A percentile compares a stretch with the other conserved stretches of the same genome.
phyloP scores from a whole-genome alignment of 805 yeast species.

The Komagataella kurtzmanii region DNA sequence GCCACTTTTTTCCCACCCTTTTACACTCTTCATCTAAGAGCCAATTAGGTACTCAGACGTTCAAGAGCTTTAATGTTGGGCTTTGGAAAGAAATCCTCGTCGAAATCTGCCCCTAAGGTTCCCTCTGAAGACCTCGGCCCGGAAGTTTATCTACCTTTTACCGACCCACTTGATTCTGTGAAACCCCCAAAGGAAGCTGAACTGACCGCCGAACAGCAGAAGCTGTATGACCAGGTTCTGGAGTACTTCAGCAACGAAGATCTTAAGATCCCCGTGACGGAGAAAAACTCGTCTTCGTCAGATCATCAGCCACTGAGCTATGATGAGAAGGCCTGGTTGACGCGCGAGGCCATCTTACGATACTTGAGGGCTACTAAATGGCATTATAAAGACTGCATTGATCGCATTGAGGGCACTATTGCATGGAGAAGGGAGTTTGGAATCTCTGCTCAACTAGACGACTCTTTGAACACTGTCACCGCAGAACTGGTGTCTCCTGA shows the following conservation, averaged over 20 bases:
- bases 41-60: neutral
- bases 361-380: conserved; percentile 92
- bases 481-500: conserved; percentile 47
- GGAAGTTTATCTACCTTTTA: conserved; percentile 32
- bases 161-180: conserved; percentile 33
- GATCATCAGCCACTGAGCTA: conserved; percentile 22
- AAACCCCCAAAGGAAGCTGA: conserved; percentile 30
- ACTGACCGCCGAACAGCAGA: conserved; percentile 40
- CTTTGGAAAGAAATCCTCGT: neutral
- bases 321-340: conserved; percentile 81
- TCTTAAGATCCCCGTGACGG: conserved; percentile 34
- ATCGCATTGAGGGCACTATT: conserved; percentile 62
- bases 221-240: conserved; percentile 49
- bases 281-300: conserved; percentile 21
- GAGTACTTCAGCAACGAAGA: conserved; percentile 44
- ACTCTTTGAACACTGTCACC: conserved; percentile 34
- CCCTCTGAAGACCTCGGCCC: neutral
- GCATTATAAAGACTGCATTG: conserved; percentile 57
- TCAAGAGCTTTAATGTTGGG: neutral
- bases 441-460: conserved; percentile 30
- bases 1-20: neutral
- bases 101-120: neutral
- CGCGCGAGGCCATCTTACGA: conserved; percentile 82
- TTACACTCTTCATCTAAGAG: neutral
- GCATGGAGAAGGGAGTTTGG: conserved; percentile 96